phyloP scores from a whole-genome alignment of 1,139 yeast species.

The Saccharomyces hybrid region DNA sequence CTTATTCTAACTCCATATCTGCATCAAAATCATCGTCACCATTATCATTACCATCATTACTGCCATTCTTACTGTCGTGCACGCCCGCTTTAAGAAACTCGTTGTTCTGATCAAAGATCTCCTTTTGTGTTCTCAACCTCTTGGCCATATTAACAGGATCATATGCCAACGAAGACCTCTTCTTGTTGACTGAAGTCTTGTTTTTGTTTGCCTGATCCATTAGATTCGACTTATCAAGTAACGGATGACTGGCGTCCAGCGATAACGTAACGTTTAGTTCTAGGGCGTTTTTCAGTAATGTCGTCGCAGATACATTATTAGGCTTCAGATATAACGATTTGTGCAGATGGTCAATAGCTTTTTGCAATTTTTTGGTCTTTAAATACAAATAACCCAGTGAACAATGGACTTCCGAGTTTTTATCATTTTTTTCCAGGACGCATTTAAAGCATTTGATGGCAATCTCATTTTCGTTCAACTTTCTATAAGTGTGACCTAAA shows the following conservation, averaged over 20 bases:
- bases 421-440: slow-evolving; percentile 61
- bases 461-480: slow-evolving; percentile 52
- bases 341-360: slow-evolving; percentile 73
- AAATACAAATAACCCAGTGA: slow-evolving; percentile 80
- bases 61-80: not conserved
- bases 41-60: not conserved
- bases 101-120: slow-evolving; percentile 2
- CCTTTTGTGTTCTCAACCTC: slow-evolving; percentile 10
- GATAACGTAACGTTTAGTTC: slow-evolving; percentile 46
- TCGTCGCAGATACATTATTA: slow-evolving; percentile 77
- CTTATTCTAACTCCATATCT: slow-evolving; percentile 15
- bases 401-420: slow-evolving; percentile 68
- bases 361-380: slow-evolving; percentile 53
- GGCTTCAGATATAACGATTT: slow-evolving; percentile 75
- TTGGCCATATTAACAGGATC: slow-evolving; percentile 9
- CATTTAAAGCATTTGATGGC: slow-evolving; percentile 71
- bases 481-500: slow-evolving; percentile 82
- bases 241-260: slow-evolving; percentile 29
- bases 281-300: slow-evolving; percentile 70
- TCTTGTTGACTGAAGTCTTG: slow-evolving; percentile 12
- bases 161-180: slow-evolving; percentile 12
- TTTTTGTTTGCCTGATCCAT: not conserved
- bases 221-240: slow-evolving; percentile 16
- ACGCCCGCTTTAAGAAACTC: not conserved
- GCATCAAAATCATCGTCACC: slow-evolving; percentile 9